These are phyloP conservation scores for Apiotrichum brassicae DNA, from an alignment of 1,284 basidiomycete genomes.

Conservation along the genomic window DNA sequence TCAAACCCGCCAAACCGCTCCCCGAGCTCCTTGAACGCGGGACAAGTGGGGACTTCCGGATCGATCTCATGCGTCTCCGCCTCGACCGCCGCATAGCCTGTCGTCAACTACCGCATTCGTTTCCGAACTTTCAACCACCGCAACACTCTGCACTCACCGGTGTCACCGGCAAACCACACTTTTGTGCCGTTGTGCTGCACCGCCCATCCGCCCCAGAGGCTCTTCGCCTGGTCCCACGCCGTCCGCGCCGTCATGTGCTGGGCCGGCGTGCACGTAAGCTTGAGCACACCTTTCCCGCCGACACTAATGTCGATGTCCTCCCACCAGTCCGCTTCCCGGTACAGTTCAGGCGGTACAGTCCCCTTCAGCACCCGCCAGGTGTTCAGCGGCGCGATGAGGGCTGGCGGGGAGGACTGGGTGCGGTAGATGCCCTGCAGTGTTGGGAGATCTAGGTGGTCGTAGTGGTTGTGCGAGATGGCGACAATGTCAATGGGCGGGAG, in stretches of 20 bases:
- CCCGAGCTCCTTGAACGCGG: slow-evolving; percentile 26
- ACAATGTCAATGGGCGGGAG: slow-evolving; percentile 61
- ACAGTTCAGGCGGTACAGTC: slow-evolving; percentile 35
- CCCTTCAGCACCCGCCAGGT: slow-evolving; percentile 49
- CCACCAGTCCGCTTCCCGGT: slow-evolving; percentile 68
- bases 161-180: slow-evolving; percentile 66
- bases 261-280: slow-evolving; percentile 27
- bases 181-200: slow-evolving; percentile 42
- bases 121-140: slow-evolving; percentile 1
- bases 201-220: slow-evolving; percentile 60
- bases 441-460: slow-evolving; percentile 58
- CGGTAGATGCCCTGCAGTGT: slow-evolving; percentile 50
- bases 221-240: slow-evolving; percentile 52
- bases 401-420: slow-evolving; percentile 29
- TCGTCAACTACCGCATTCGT: not conserved
- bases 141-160: slow-evolving; percentile 57
- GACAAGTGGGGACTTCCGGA: slow-evolving; percentile 46
- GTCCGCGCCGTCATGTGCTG: slow-evolving; percentile 56
- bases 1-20: slow-evolving; percentile 55
- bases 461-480: slow-evolving; percentile 58
- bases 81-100: slow-evolving; percentile 46
- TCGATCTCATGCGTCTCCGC: slow-evolving; percentile 48
- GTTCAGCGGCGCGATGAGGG: slow-evolving; percentile 62
- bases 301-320: slow-evolving; percentile 41
- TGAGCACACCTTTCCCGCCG: slow-evolving; percentile 26